phyloP scores from a whole-genome alignment of 345 rosid species.

The Sonneratia alba region DNA sequence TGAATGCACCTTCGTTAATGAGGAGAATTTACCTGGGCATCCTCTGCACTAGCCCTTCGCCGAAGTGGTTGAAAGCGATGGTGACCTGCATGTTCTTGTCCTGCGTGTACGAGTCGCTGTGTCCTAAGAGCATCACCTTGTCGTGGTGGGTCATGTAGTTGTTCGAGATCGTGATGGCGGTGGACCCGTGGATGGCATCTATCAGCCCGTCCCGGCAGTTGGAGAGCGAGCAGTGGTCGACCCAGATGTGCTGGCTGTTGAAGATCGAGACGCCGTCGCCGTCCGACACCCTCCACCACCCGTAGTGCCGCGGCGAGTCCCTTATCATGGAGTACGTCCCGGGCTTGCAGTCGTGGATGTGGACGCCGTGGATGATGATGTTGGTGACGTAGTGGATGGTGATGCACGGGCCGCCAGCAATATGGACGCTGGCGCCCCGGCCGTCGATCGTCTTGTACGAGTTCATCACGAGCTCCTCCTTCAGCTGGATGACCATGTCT shows the following conservation, averaged over 20 bases:
- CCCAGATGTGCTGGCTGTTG: slow-evolving; percentile 47
- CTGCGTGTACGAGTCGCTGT: slow-evolving; percentile 49
- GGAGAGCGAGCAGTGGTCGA: slow-evolving; percentile 72
- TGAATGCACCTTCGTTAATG: not conserved
- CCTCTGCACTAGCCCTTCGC: slow-evolving; percentile 80
- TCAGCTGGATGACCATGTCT: slow-evolving; percentile 61
- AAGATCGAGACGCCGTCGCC: slow-evolving; percentile 61
- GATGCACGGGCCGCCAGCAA: slow-evolving; percentile 63
- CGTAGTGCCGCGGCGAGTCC: slow-evolving; percentile 50
- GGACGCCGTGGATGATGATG: slow-evolving; percentile 61
- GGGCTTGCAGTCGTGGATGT: slow-evolving; percentile 66
- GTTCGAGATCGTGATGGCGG: slow-evolving; percentile 73
- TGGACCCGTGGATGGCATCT: slow-evolving; percentile 72
- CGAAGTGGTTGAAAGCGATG: slow-evolving; percentile 75
- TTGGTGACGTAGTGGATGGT: slow-evolving; percentile 52
- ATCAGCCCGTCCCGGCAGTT: slow-evolving; percentile 67
- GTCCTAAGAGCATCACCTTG: slow-evolving; percentile 76
- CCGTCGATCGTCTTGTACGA: slow-evolving; percentile 75
- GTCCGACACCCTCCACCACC: slow-evolving; percentile 45
- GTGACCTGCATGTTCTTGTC: slow-evolving; percentile 77
- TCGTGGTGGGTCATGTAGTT: slow-evolving; percentile 76
- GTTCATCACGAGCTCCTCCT: slow-evolving; percentile 55
- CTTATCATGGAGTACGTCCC: slow-evolving; percentile 34
- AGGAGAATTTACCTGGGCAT: slow-evolving; percentile 50
- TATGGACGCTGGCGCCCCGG: slow-evolving; percentile 71